Evolutionary conservation across 345 rosid species (phyloP), one percentile per base, ranked within the genome.

Genomic region (Eucalyptus caleyi): DNA sequence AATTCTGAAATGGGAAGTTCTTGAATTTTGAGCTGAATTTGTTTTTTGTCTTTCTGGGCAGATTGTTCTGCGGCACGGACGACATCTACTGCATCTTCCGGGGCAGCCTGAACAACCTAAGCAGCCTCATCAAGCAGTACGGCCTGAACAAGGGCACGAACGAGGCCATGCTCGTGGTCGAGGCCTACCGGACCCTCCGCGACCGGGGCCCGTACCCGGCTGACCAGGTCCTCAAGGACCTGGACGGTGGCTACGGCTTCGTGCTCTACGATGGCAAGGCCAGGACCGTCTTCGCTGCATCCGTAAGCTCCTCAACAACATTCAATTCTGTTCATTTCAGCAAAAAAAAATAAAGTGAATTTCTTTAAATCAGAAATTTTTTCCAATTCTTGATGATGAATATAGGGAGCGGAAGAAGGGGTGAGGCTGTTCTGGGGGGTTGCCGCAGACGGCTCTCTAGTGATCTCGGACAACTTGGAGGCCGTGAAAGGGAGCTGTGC

Each of bases 151-250:
- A 95, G 91, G 92, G 94, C 16, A 67, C 91, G 32, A 92, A 95
- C 19, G 97, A 96, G 91, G 97, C 98, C 50, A 92, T 95, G 96
- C 88, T 95, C 85, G 93, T 95, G 21, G 92, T 95, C 21, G 95
- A 96, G 89, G 96, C 97, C 3, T 96, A 96, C 88, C 88, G 94
- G 91, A 95, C 98, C 59, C 94, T 96, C 50, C 94, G 98, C 16
- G 97, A 96, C 91, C 94, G 98, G 1, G 98, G 98, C 12, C 98
- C 98, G 1, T 95, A 93, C 89, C 98, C 98, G 2, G 96, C 96
- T 8, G 94, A 95, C 72, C 93, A 96, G 90, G 98, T 96, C 37
- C 95, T 96, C 15, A 91, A 90, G 88, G 98, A 95, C 62, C 94
- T 96, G 16, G 98, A 96, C 2, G 98, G 98, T 16, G 69, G 88